Conservation (phyloP, 768 basidiomycete genomes). For the Boletus reticulatus region DNA sequence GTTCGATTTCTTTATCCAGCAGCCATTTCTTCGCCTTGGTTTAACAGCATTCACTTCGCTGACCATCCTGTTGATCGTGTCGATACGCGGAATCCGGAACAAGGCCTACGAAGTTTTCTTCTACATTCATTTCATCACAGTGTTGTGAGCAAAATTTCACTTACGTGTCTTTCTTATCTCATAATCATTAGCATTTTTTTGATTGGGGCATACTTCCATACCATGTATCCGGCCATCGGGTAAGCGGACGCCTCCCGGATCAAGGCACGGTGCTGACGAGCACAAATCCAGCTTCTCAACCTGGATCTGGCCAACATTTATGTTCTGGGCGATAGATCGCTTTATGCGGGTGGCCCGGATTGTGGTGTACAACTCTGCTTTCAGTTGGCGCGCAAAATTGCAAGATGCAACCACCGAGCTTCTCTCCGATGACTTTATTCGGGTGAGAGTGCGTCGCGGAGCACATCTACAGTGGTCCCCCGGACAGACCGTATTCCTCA, state of each 20-base stretch:
- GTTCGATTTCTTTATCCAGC: not conserved
- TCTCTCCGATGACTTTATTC: constrained; percentile 45
- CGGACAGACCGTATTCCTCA: constrained; percentile 54
- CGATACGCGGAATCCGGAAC: constrained; percentile 47
- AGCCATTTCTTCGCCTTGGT: constrained; percentile 31
- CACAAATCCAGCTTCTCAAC: constrained; percentile 8
- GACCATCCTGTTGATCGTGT: constrained; percentile 43
- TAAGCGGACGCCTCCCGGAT: constrained; percentile 5
- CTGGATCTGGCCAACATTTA: constrained; percentile 33
- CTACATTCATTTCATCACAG: constrained; percentile 42
- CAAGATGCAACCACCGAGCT: constrained; percentile 42
- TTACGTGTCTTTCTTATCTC: not conserved
- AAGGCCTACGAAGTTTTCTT: constrained; percentile 53
- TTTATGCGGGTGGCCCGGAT: constrained; percentile 46
- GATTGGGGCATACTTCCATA: constrained; percentile 42
- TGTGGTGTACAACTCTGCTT: constrained; percentile 41
- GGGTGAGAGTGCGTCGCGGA: constrained; percentile 43
- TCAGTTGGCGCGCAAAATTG: constrained; percentile 20
- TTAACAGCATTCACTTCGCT: constrained; percentile 38
- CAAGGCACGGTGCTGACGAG: not conserved
- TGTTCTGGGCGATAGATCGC: constrained; percentile 45
- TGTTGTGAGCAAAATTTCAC: constrained; percentile 33
- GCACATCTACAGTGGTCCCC: constrained; percentile 50
- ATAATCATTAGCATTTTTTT: constrained; percentile 30
- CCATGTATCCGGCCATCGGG: constrained; percentile 9